phyloP scores from a whole-genome alignment of 2,329 filamentous ascomycete genomes.

The Zymoseptoria tritici region DNA sequence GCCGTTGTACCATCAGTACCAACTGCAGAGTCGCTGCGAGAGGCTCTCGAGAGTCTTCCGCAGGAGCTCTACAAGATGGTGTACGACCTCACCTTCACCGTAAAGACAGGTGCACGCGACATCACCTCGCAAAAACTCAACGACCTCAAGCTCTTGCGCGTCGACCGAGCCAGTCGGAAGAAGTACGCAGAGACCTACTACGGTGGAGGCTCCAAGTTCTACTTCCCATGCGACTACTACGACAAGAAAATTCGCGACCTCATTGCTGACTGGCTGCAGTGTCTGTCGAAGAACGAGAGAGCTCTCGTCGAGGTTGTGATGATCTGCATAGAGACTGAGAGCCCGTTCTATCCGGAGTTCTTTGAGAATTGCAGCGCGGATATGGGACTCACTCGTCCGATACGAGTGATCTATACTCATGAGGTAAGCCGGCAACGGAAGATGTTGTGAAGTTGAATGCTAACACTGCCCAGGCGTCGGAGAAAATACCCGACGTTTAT shows the following conservation, averaged over 20 bases:
- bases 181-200: not conserved
- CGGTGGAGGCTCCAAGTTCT: not conserved
- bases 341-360: not conserved
- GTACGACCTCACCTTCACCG: slow-evolving; percentile 4
- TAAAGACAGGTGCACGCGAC: not conserved
- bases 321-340: not conserved
- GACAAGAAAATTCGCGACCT: not conserved
- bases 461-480: not conserved
- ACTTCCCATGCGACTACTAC: not conserved
- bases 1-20: not conserved
- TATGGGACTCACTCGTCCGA: not conserved
- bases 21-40: not conserved
- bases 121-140: not conserved
- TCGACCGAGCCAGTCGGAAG: not conserved
- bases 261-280: not conserved
- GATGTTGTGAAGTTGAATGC: not conserved
- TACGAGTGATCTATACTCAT: not conserved
- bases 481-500: not conserved
- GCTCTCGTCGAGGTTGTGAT: not conserved
- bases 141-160: not conserved
- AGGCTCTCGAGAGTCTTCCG: not conserved
- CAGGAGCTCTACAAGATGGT: slow-evolving; percentile 8
- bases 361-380: not conserved
- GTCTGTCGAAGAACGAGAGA: not conserved
- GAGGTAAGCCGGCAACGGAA: not conserved